Evolutionary conservation across 306 rosid genomes (phyloP), one percentile per base, ranked within the genome.

Genomic region (Corylus americana): DNA sequence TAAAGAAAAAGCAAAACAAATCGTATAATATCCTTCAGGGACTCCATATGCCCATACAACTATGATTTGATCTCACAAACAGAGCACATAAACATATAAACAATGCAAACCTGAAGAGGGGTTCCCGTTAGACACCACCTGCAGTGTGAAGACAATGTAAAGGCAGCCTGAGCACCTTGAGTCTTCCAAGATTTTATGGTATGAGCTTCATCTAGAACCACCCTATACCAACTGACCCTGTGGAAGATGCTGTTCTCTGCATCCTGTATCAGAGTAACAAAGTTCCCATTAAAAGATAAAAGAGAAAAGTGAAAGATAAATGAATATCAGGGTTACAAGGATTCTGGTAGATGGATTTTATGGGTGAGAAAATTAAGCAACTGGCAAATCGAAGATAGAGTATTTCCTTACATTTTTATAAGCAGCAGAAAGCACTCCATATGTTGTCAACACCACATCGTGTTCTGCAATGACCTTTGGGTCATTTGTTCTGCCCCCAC

Each of bases 51-150:
- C 51, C 55, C 54, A 48, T 14, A 70, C 31, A 18, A 54, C 11
- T 78, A 42, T 39, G 49, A 79, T 53, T 62, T 10, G 17, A 49
- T 53, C 59, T 55, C 11, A 27, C 27, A 69, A 29, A 74, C 20
- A 66, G 53, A n/a, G 29, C 11, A 35, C 55, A 37, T 13, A 44
- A 48, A 29, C 74, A 63, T 44, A 69, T 12, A 22, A 77, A 66
- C 76, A 74, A 78, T 50, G 67, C 74, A 72, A 66, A 92, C 97
- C 98, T 94, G 98, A 82, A 94, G 84, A 7, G 98, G 96, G 5
- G 97, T 94, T 89, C 98, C 98, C 55, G 98, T 92, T 27, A 94
- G 81, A 87, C 98, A 94, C 98, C 98, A 94, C 59, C 98, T 89
- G 85, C 97, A 92, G 82, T 83, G 85, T 1, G 97, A 90, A 63